Percentiles rank a stretch among this genome's conserved stretches.
Conservation (phyloP, 2,329 filamentous ascomycete genomes). For the Plectosphaerella plurivora region DNA sequence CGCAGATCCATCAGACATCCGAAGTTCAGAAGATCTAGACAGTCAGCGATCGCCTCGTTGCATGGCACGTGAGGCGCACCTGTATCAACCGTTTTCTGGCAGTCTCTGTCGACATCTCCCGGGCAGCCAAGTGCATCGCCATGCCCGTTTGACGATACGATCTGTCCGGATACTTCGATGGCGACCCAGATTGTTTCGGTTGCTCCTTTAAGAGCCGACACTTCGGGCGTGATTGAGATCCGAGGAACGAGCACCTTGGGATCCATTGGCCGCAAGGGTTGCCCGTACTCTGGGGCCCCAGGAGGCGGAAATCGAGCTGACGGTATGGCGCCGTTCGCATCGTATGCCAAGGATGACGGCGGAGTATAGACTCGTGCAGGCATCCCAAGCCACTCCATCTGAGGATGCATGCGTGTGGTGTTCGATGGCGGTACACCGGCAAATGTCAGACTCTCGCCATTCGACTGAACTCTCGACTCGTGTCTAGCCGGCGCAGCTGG, state of each 20-base stretch:
- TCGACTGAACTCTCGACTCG: not conserved
- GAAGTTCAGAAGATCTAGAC: conserved; percentile 31
- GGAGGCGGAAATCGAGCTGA: not conserved
- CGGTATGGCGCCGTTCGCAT: not conserved
- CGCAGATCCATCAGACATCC: conserved; percentile 45
- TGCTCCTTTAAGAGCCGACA: conserved; percentile 25
- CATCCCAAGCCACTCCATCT: too few relatives aligned
- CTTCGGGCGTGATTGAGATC: conserved; percentile 38
- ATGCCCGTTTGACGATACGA: conserved; percentile 9
- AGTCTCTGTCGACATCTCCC: too few relatives aligned
- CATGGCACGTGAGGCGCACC: conserved; percentile 1
- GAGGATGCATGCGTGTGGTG: too few relatives aligned
- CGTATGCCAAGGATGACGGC: too few relatives aligned
- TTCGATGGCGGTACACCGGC: too few relatives aligned
- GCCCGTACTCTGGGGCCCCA: not conserved
- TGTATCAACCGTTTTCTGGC: too few relatives aligned
- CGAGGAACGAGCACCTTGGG: conserved; percentile 33
- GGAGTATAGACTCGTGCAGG: too few relatives aligned
- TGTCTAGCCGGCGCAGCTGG: not conserved
- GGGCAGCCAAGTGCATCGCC: too few relatives aligned
- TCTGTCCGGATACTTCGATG: conserved; percentile 40
- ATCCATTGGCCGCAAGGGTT: not conserved
- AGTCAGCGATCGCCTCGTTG: conserved; percentile 1
- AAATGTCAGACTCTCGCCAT: not conserved
- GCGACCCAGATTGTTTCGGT: conserved; percentile 40